Base-by-base conservation (phyloP, 176 grass and related monocot genomes). In the Aegilops speltoides region DNA sequence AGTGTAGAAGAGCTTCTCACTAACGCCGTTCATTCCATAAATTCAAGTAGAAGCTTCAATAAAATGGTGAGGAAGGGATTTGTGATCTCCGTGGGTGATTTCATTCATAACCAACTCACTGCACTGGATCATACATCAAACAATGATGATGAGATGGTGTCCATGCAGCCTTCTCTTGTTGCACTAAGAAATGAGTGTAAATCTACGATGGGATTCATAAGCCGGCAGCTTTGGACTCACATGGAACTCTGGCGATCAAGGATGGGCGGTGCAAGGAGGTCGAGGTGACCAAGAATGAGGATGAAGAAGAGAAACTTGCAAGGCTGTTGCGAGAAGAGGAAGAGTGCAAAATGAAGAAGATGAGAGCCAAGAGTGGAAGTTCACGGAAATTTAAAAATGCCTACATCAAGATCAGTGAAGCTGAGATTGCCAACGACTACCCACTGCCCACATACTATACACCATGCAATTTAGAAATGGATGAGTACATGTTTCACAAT, bases 1-100 rank as follows among this genome's bases (percentile, higher is more conserved):
- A 76, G 84, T 52, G 37, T 98, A 33, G 91, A 98, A 69, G 91
- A 98, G 82, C 80, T 98, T 29, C 88, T 98, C 84, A 91, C 91
- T 61, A 85, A 81, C 40, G 88, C 95, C 63, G 82, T 95, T 15
- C 91, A 9, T 76, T 95, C 88, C 56, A 91, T 94, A 32, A 95
- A 85, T 85, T 86, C 84, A 24, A 86, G 80, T 29, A 90, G 92
- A 76, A 66, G 74, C 34, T 88, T 85, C 76, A 88, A 60, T 73
- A 84, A 90, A 83, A 89, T 70, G n/a, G 88, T 84, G 46, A 88
- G 84, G 79, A 98, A 89, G 86, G 93, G 95, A 69, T 94, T 92
- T 89, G 87, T 98, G 29, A 86, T 95, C 32, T 93, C 91, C 72
- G 78, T 84, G 63, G 93, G 91, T 48, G 93, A 95, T 33, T 98